Base-by-base conservation (phyloP, 176 grass and related monocot species). In the Cenchrus purpureus region DNA sequence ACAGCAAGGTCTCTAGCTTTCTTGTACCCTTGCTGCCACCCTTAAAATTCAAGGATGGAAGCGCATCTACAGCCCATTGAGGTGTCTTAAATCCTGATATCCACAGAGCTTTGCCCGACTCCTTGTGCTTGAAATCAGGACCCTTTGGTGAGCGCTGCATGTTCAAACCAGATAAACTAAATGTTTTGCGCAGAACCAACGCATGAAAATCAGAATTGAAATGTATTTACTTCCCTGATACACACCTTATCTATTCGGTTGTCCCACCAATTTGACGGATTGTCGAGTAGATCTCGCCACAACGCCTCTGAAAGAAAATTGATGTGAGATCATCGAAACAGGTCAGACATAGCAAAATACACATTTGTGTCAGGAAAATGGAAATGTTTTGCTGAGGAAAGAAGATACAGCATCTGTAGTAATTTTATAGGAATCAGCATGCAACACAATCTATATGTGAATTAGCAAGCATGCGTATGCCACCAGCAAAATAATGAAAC, bases 61-160 rank as follows among this genome's bases (percentile, higher is more conserved):
- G 86, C 2, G 64, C 85, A 7, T 74, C 78, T 82, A 63, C 40
- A 85, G 85, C 85, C 85, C 83, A 98, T 75, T 55, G 20, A 56
- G 95, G 95, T 42, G 91, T 90, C 52, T 14, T 80, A 3, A 45
- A 1, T 25, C 43, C 20, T 42, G 25, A 25, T 25, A 98, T 73
- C 93, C 95, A 98, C 16, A 98, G 73, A 79, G 0, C 87, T 45
- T 93, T 53, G 12, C 93, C 91, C 0, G 85, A 90, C 11, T 93
- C 76, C 49, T 89, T 95, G 85, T 92, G 89, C 80, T 75, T 98
- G 89, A 95, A 98, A 85, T 95, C 93, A 14, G 93, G 95, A 34
- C 56, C 8, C 29, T 77, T 90, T 37, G 46, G 19, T 63, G 88
- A 85, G 0, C 7, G 17, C 92, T 98, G 89, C 57, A 87, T 8